Evolutionary conservation across 2,329 filamentous ascomycete species (phyloP).

Genomic region (Cryphonectria naterciae): DNA sequence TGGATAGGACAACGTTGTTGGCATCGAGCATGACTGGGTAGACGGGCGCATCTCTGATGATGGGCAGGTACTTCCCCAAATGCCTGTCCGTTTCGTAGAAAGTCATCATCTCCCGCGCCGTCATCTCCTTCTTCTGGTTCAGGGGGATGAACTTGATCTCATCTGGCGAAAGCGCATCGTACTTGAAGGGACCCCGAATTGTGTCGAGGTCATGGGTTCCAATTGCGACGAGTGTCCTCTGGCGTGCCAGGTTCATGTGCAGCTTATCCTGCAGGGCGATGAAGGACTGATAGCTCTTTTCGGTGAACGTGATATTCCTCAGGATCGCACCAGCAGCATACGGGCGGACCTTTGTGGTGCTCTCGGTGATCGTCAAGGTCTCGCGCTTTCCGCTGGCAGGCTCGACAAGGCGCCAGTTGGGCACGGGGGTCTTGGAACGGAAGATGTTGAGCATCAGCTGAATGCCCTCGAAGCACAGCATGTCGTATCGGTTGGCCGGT

Average conservation of each 20-base stretch:
- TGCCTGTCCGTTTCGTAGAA: constrained; percentile 97
- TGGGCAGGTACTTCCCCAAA: constrained; percentile 86
- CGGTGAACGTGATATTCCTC: constrained; percentile 87
- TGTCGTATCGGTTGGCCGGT: constrained; percentile 79
- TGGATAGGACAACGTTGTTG: constrained; percentile 83
- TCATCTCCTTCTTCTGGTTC: constrained; percentile 90
- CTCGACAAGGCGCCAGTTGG: constrained; percentile 77
- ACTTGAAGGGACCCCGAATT: constrained; percentile 91
- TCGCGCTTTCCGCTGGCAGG: constrained; percentile 75
- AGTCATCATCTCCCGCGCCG: constrained; percentile 84
- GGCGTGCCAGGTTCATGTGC: constrained; percentile 91
- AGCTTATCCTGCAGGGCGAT: constrained; percentile 97
- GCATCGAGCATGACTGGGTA: constrained; percentile 97
- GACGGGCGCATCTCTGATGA: constrained; percentile 89
- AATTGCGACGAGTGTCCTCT: constrained; percentile 93
- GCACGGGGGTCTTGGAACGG: constrained; percentile 73
- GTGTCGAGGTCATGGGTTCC: constrained; percentile 97
- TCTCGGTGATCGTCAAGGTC: constrained; percentile 77
- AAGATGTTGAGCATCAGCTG: constrained; percentile 96
- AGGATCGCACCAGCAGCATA: constrained; percentile 89
- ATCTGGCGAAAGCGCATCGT: constrained; percentile 89
- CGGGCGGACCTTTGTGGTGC: constrained; percentile 78
- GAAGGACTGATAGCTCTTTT: constrained; percentile 94
- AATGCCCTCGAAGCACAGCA: constrained; percentile 97
- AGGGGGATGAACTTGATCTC: constrained; percentile 89